A percentile compares a stretch with the other conserved stretches of the same genome.
phyloP scores from a whole-genome alignment of 108 stramenopile species.

The Phaeodactylum tricornutum region DNA sequence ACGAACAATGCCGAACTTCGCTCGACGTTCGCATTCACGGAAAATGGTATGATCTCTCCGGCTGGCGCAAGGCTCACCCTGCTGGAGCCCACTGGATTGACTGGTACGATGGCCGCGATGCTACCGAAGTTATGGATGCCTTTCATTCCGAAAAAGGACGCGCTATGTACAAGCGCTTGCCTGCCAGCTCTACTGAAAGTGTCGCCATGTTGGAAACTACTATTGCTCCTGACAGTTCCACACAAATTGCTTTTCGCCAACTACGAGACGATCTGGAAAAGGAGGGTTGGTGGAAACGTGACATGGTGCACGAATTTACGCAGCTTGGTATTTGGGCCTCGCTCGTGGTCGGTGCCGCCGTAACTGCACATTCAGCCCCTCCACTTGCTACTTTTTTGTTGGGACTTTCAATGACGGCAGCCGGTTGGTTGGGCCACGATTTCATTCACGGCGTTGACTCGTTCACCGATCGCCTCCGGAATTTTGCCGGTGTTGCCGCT shows the following conservation, averaged over 20 bases:
- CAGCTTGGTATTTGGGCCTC: constrained; percentile 61
- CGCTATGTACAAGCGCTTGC: constrained; percentile 68
- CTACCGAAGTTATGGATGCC: constrained; percentile 91
- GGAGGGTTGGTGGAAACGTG: constrained; percentile 89
- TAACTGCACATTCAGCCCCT: constrained; percentile 34
- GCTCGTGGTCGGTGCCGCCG: constrained; percentile 42
- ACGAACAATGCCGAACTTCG: constrained; percentile 45
- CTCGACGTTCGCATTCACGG: constrained; percentile 81
- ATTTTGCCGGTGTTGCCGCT: constrained; percentile 58
- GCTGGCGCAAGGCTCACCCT: constrained; percentile 88
- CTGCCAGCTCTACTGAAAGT: constrained; percentile 30
- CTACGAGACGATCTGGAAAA: constrained; percentile 62
- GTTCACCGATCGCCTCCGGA: constrained; percentile 45
- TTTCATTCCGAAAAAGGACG: constrained; percentile 80
- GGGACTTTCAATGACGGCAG: constrained; percentile 70
- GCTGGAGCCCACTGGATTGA: constrained; percentile 91
- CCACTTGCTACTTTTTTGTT: constrained; percentile 38
- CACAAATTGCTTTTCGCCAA: constrained; percentile 73
- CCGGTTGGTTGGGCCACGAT: constrained; percentile 91
- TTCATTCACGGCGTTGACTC: constrained; percentile 85
- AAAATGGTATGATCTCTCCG: constrained; percentile 82
- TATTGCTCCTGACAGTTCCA: constrained; percentile 36
- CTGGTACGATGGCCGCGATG: constrained; percentile 87
- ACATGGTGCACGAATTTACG: constrained; percentile 58
- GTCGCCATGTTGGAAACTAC: constrained; percentile 26